These are phyloP conservation scores for Pezicula carpinea DNA, from an alignment of 2,329 filamentous ascomycete species.

Conservation along the genomic window DNA sequence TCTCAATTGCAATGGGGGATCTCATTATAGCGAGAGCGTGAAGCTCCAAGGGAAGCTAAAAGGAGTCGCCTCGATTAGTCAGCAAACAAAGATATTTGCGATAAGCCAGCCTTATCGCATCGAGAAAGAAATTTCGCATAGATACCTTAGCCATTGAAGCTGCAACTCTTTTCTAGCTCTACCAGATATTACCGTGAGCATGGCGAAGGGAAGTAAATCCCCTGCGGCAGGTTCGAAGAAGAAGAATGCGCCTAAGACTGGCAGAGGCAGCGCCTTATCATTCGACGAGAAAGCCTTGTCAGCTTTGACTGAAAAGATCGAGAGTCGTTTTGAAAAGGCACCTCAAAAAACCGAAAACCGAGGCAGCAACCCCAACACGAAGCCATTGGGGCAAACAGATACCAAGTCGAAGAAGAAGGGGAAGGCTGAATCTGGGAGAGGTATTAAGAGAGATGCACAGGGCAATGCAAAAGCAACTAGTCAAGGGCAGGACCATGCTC, in stretches of 20 bases:
- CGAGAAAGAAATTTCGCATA: too few species aligned
- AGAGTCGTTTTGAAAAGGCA: conserved; percentile 42
- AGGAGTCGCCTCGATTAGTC: too few species aligned
- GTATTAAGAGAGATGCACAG: conserved; percentile 27
- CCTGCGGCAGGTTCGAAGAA: conserved; percentile 12
- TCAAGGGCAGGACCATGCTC: conserved; percentile 19
- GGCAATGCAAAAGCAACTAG: conserved; percentile 24
- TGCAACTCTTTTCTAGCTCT: too few species aligned
- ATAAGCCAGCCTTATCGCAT: too few species aligned
- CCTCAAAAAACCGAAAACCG: conserved; percentile 24
- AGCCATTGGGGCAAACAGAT: conserved; percentile 11
- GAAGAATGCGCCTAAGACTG: conserved; percentile 10
- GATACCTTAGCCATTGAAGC: too few species aligned
- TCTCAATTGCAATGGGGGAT: too few species aligned
- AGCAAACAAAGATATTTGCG: too few species aligned
- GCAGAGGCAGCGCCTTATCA: conserved; percentile 25
- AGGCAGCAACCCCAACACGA: conserved; percentile 22
- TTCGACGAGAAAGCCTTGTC: conserved; percentile 49
- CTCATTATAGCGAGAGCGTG: too few species aligned
- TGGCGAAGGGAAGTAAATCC: conserved; percentile 23
- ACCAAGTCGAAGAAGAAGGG: conserved; percentile 1
- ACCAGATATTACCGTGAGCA: conserved; percentile 1
- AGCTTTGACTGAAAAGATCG: conserved; percentile 52
- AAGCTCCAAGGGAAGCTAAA: too few species aligned
- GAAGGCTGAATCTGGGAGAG: conserved; percentile 25